Percentiles rank a stretch among this genome's conserved stretches.
These are phyloP conservation scores for Leccinum truebloodii DNA, from an alignment of 768 basidiomycete species.

Conservation along the genomic window DNA sequence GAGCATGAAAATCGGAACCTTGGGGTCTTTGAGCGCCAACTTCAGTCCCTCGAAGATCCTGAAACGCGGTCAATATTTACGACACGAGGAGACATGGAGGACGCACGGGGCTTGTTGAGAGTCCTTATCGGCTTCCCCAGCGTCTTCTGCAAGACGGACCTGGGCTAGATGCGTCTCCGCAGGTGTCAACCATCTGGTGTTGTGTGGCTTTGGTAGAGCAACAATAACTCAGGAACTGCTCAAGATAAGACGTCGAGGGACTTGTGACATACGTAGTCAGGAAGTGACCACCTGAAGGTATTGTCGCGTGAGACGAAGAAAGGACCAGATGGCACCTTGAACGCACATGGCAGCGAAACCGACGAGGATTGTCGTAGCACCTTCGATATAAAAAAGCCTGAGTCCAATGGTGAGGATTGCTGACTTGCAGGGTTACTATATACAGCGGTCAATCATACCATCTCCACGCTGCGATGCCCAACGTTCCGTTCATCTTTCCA, in stretches of 20 bases:
- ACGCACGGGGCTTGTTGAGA: constrained; percentile 57
- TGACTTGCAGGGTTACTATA: not conserved
- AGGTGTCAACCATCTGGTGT: constrained; percentile 58
- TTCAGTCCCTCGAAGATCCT: constrained; percentile 35
- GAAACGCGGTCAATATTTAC: not conserved
- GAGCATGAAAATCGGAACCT: constrained; percentile 53
- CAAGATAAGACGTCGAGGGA: not conserved
- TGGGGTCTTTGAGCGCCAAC: constrained; percentile 57
- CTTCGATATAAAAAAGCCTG: constrained; percentile 77
- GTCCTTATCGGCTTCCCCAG: constrained; percentile 66
- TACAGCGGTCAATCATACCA: constrained; percentile 41
- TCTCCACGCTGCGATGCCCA: constrained; percentile 70
- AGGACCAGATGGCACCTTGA: not conserved
- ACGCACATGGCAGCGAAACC: constrained; percentile 55
- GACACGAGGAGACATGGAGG: not conserved
- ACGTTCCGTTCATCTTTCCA: constrained; percentile 62
- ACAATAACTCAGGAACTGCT: not conserved
- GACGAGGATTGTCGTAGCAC: constrained; percentile 60
- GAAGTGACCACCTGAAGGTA: constrained; percentile 50
- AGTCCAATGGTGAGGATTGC: not conserved
- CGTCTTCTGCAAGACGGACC: constrained; percentile 65
- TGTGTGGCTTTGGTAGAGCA: constrained; percentile 47
- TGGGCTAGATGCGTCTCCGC: constrained; percentile 60
- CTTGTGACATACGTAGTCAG: constrained; percentile 52
- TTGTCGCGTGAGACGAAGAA: not conserved